Evolutionary conservation across 2,329 filamentous ascomycete species (phyloP).

Genomic region (Elsinoe fawcettii): DNA sequence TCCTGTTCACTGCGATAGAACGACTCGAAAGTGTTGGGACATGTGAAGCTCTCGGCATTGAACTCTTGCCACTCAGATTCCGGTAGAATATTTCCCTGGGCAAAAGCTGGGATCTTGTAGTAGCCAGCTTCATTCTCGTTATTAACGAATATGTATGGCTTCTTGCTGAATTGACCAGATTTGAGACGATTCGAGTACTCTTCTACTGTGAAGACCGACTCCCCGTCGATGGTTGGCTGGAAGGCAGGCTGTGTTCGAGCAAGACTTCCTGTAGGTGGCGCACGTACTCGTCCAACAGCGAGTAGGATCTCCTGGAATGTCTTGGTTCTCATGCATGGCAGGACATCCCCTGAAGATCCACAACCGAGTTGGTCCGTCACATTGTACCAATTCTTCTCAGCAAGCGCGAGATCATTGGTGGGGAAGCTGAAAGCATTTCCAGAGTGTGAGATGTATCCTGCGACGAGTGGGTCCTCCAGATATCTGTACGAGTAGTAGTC

Average conservation of each 20-base stretch:
- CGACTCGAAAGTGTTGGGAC: constrained; percentile 37
- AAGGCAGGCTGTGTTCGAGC: constrained; percentile 27
- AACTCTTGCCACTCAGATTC: constrained; percentile 26
- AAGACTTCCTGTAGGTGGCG: constrained; percentile 19
- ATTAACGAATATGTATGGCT: constrained; percentile 38
- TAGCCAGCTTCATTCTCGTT: constrained; percentile 43
- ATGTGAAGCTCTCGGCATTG: constrained; percentile 25
- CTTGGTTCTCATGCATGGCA: constrained; percentile 21
- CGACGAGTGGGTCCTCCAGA: constrained; percentile 31
- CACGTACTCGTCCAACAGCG: constrained; percentile 19
- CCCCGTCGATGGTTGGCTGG: constrained; percentile 23
- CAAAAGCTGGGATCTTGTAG: constrained; percentile 38
- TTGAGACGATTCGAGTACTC: constrained; percentile 23
- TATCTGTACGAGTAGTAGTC: constrained; percentile 41
- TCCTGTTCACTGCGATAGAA: constrained; percentile 28
- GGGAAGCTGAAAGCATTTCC: constrained; percentile 39
- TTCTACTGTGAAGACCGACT: constrained; percentile 21
- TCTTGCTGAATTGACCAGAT: constrained; percentile 30
- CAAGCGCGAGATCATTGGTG: constrained; percentile 30
- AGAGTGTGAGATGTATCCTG: constrained; percentile 33
- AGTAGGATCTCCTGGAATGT: constrained; percentile 18
- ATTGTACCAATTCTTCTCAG: constrained; percentile 37
- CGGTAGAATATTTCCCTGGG: constrained; percentile 34
- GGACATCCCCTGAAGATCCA: constrained; percentile 23
- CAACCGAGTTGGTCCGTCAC: constrained; percentile 37